Evolutionary conservation across 2,329 filamentous ascomycete genomes (phyloP).

Genomic region (Monilinia aucupariae): DNA sequence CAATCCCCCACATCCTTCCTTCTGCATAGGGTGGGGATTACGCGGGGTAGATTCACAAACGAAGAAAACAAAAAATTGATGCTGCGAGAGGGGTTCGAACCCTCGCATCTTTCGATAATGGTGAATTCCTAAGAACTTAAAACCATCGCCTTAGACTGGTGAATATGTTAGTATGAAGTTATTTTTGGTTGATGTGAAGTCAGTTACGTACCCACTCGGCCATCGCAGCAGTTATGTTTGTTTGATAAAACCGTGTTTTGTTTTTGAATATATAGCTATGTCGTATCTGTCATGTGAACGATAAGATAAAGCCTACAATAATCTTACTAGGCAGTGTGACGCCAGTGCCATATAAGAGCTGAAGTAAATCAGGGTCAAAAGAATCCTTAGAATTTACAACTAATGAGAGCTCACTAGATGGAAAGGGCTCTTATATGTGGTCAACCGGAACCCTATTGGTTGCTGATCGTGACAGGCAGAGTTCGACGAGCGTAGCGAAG

Average conservation of each 20-base stretch:
- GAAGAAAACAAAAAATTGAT: neutral
- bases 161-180: neutral
- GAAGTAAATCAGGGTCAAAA: no score
- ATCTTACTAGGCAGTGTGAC: no score
- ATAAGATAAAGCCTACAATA: no score
- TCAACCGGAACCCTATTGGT: no score
- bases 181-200: neutral
- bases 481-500: no score
- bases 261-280: no score
- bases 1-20: neutral
- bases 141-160: constrained; percentile 13
- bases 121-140: constrained; percentile 2
- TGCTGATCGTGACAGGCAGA: no score
- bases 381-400: no score
- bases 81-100: constrained; percentile 12
- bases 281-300: no score
- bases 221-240: neutral
- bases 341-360: no score
- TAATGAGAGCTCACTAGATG: no score
- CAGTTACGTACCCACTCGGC: neutral
- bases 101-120: constrained; percentile 15
- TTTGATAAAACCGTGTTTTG: neutral
- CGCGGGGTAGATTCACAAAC: neutral
- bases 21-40: neutral
- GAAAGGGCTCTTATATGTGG: no score